phyloP scores from a whole-genome alignment of 2,329 filamentous ascomycete species.

The Fusarium anguioides region DNA sequence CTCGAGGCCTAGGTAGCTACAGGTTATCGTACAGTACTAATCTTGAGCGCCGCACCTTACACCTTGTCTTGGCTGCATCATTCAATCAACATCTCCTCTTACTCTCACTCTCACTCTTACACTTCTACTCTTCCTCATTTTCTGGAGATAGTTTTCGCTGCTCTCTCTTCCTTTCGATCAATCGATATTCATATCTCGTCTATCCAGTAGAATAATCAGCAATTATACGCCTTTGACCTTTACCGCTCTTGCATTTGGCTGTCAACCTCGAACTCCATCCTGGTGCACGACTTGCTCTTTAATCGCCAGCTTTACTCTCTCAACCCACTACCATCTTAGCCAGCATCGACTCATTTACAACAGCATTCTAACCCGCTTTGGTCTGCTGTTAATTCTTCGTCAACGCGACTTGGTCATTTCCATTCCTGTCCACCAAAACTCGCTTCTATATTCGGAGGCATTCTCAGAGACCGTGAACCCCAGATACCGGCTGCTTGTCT shows the following conservation, averaged over 20 bases:
- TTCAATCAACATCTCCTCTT: constrained; percentile 33
- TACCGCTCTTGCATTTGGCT: constrained; percentile 31
- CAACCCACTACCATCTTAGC: constrained; percentile 1
- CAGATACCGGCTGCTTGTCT: constrained; percentile 36
- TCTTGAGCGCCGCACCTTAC: constrained; percentile 24
- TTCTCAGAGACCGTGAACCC: constrained; percentile 30
- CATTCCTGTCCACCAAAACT: constrained; percentile 29
- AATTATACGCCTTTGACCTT: constrained; percentile 18
- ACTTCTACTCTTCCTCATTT: constrained; percentile 9
- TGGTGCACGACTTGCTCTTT: constrained; percentile 28
- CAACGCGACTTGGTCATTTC: constrained; percentile 32
- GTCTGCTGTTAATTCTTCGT: constrained; percentile 9
- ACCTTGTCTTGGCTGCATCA: constrained; percentile 38
- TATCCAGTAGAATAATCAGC: constrained; percentile 23
- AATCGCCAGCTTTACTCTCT: constrained; percentile 12
- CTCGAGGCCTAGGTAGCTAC: not conserved
- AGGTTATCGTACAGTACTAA: constrained; percentile 5
- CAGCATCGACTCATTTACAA: constrained; percentile 11
- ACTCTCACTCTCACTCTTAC: constrained; percentile 17
- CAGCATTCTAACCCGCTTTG: not conserved
- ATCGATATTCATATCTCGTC: constrained; percentile 23
- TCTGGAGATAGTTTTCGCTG: constrained; percentile 15
- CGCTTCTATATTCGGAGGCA: constrained; percentile 37
- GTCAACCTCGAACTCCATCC: constrained; percentile 29
- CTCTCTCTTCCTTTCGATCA: constrained; percentile 17